phyloP scores from a whole-genome alignment of 441 rosid species.

The Isatis lusitanica region DNA sequence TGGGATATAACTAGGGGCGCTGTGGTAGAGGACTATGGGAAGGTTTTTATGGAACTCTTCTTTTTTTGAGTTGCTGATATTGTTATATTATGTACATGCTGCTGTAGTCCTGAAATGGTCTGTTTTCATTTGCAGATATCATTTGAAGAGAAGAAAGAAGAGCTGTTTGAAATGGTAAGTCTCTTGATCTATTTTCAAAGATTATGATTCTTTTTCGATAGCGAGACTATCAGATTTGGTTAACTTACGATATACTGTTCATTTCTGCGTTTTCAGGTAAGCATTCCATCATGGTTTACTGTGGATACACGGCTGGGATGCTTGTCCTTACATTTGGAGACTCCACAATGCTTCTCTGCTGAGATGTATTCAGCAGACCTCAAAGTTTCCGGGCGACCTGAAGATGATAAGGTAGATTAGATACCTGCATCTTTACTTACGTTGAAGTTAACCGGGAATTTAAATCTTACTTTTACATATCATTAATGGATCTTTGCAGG shows the following conservation, averaged over 20 bases:
- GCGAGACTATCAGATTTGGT: neutral
- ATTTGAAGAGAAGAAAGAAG: constrained; percentile 90
- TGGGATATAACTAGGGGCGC: constrained; percentile 94
- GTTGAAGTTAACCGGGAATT: neutral
- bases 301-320: constrained; percentile 98
- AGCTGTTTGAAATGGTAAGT: constrained; percentile 88
- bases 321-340: constrained; percentile 94
- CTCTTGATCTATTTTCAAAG: constrained; percentile 7
- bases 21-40: constrained; percentile 88
- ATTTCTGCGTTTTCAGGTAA: constrained; percentile 55
- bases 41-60: constrained; percentile 49
- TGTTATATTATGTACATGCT: neutral
- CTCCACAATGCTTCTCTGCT: constrained; percentile 98
- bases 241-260: constrained; percentile 9
- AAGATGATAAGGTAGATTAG: constrained; percentile 89
- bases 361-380: constrained; percentile 99
- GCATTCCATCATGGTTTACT: constrained; percentile 98
- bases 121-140: constrained; percentile 58
- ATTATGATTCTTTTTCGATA: neutral
- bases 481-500: neutral
- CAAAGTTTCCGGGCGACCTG: constrained; percentile 88
- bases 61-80: constrained; percentile 7
- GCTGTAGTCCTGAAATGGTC: neutral
- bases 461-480: neutral
- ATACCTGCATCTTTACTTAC: constrained; percentile 8